Evolutionary conservation across 257 asterid genomes (phyloP).

Genomic region (Solanum pimpinellifolium): DNA sequence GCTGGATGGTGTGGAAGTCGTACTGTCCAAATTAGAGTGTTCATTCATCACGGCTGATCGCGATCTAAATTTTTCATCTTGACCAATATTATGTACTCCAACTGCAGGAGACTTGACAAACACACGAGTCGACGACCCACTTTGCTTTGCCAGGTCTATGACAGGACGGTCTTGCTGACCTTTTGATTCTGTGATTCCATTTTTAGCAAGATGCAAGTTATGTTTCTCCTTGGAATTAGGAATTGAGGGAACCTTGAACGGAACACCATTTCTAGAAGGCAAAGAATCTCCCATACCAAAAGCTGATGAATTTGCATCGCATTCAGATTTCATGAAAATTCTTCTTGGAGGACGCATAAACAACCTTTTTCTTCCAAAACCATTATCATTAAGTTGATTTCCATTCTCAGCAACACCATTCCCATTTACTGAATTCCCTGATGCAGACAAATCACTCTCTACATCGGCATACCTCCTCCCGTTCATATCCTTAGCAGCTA

Average conservation of each 20-base stretch:
- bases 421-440: conserved; percentile 8
- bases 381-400: conserved; percentile 24
- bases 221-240: conserved; percentile 19
- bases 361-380: conserved; percentile 25
- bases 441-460: conserved; percentile 10
- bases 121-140: conserved; percentile 12
- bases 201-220: conserved; percentile 9
- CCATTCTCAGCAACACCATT: conserved; percentile 19
- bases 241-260: conserved; percentile 10
- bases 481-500: conserved; percentile 12
- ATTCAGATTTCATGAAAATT: conserved; percentile 11
- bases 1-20: conserved; percentile 5
- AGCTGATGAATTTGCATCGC: conserved; percentile 9
- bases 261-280: conserved; percentile 24
- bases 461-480: conserved; percentile 11
- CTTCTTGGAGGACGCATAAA: conserved; percentile 21
- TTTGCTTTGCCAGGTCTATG: conserved; percentile 19
- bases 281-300: conserved; percentile 12
- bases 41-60: not conserved
- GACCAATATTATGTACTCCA: conserved; percentile 10
- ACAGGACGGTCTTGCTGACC: conserved; percentile 9
- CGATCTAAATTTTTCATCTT: conserved; percentile 10
- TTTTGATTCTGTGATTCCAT: conserved; percentile 7
- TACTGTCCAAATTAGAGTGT: conserved; percentile 14
- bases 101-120: conserved; percentile 12